These are phyloP conservation scores for Suillus luteus DNA, from an alignment of 768 basidiomycete genomes.

Conservation along the genomic window DNA sequence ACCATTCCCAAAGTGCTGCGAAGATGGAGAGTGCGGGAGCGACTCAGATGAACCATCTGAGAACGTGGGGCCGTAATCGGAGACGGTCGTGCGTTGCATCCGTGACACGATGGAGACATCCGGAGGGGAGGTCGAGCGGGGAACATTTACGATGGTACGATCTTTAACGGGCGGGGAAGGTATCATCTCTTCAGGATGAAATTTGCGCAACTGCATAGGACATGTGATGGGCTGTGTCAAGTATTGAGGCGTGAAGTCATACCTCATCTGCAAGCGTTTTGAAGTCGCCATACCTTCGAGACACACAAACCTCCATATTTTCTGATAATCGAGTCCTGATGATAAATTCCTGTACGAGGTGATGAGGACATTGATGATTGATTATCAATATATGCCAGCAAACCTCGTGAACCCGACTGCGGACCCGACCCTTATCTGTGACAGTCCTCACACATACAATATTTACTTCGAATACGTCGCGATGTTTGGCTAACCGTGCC, in stretches of 20 bases:
- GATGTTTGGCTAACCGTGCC: slow-evolving; percentile 46
- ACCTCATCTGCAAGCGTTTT: slow-evolving; percentile 85
- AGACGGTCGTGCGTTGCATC: slow-evolving; percentile 55
- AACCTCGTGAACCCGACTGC: slow-evolving; percentile 88
- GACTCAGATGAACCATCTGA: slow-evolving; percentile 17
- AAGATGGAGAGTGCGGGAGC: slow-evolving; percentile 77
- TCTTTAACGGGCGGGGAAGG: slow-evolving; percentile 89
- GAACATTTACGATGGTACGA: slow-evolving; percentile 62
- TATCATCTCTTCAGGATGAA: slow-evolving; percentile 81
- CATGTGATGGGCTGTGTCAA: slow-evolving; percentile 16
- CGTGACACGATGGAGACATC: slow-evolving; percentile 41
- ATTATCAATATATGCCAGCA: slow-evolving; percentile 27
- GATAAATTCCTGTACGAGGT: slow-evolving; percentile 79
- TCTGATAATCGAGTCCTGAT: slow-evolving; percentile 80
- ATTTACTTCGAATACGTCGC: slow-evolving; percentile 83
- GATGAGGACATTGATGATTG: slow-evolving; percentile 13
- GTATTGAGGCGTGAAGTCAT: slow-evolving; percentile 19
- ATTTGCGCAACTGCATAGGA: slow-evolving; percentile 70
- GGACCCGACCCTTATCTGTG: slow-evolving; percentile 79
- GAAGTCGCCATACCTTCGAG: slow-evolving; percentile 95
- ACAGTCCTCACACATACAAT: slow-evolving; percentile 86
- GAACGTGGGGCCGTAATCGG: slow-evolving; percentile 5
- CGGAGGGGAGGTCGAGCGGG: slow-evolving; percentile 32
- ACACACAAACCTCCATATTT: slow-evolving; percentile 80
- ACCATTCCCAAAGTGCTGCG: slow-evolving; percentile 74